Conservation (phyloP, 2,329 filamentous ascomycete genomes). For the Ilyonectria sp. region DNA sequence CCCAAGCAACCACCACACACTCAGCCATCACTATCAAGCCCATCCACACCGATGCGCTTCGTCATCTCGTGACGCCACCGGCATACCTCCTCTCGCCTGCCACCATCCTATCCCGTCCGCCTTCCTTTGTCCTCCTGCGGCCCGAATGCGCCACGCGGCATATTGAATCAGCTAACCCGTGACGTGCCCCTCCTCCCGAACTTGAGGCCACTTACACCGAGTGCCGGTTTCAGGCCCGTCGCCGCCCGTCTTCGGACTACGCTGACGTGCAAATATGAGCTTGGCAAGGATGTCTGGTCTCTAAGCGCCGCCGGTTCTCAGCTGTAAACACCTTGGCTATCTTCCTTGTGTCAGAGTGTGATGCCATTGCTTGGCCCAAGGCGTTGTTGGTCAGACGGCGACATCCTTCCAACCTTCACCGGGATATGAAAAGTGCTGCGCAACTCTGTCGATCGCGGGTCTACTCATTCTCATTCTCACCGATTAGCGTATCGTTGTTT, state of each 20-base stretch:
- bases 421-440: background rate
- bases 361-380: conserved; percentile 16
- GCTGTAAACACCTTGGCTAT: background rate
- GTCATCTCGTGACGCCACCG: conserved; percentile 23
- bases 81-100: conserved; percentile 10
- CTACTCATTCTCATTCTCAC: background rate
- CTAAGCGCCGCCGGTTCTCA: background rate
- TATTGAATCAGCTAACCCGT: conserved; percentile 20
- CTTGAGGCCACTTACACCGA: conserved; percentile 23
- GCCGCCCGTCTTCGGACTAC: background rate
- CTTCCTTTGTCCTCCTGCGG: conserved; percentile 24
- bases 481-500: background rate
- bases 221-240: background rate
- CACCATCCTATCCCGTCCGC: conserved; percentile 19
- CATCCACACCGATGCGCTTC: conserved; percentile 9
- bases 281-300: background rate
- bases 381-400: conserved; percentile 21
- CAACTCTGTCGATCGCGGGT: conserved; percentile 1
- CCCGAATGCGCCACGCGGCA: conserved; percentile 34
- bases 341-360: conserved; percentile 5
- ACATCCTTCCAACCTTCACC: conserved; percentile 5
- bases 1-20: conserved; percentile 15
- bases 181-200: conserved; percentile 11
- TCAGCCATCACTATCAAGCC: conserved; percentile 4
- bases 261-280: background rate